These are phyloP conservation scores for Skeletonema tropicum DNA, from an alignment of 108 stramenopile genomes.

Conservation along the genomic window DNA sequence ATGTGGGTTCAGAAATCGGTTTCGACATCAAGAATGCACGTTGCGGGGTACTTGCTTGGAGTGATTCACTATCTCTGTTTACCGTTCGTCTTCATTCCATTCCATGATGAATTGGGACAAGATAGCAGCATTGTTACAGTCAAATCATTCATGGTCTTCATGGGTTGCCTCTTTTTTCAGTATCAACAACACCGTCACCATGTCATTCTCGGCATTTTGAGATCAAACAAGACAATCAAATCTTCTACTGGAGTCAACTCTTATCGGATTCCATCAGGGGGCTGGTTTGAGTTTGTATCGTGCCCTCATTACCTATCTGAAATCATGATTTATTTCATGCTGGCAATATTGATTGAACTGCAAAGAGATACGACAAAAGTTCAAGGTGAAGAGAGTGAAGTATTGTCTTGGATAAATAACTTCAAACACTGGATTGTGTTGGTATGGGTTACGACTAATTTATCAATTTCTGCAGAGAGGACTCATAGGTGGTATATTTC, in stretches of 20 bases:
- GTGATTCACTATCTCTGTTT: slow-evolving; percentile 66
- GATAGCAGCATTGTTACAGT: not conserved
- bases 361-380: not conserved
- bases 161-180: slow-evolving; percentile 57
- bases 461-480: slow-evolving; percentile 58
- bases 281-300: slow-evolving; percentile 64
- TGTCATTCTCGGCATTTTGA: slow-evolving; percentile 54
- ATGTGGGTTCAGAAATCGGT: slow-evolving; percentile 57
- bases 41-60: slow-evolving; percentile 73
- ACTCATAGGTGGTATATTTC: slow-evolving; percentile 62
- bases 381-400: not conserved
- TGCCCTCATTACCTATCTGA: slow-evolving; percentile 84
- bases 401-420: not conserved
- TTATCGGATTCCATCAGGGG: slow-evolving; percentile 48
- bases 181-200: slow-evolving; percentile 74
- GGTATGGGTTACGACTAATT: slow-evolving; percentile 65
- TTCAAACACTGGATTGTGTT: slow-evolving; percentile 55
- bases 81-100: slow-evolving; percentile 62
- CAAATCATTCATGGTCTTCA: slow-evolving; percentile 6
- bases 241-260: slow-evolving; percentile 15
- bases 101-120: not conserved
- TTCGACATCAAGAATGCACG: slow-evolving; percentile 59
- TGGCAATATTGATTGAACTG: slow-evolving; percentile 44
- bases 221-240: not conserved
- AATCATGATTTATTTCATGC: slow-evolving; percentile 66